These are phyloP conservation scores for Nyctanthes arbortristis DNA, from an alignment of 257 asterid species.

Conservation along the genomic window DNA sequence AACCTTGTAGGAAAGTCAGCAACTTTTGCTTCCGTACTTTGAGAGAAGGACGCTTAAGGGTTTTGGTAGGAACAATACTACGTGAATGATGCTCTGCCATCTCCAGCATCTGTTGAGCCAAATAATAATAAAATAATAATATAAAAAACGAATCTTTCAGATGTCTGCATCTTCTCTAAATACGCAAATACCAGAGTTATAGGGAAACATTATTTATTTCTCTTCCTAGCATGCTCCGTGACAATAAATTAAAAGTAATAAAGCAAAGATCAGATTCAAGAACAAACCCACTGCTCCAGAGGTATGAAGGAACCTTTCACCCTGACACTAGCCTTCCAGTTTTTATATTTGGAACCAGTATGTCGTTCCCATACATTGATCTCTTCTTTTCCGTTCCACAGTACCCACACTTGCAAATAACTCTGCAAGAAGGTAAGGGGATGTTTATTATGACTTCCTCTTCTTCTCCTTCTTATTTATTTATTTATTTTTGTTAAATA, in stretches of 20 bases:
- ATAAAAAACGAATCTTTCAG: constrained; percentile 8
- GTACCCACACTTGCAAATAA: constrained; percentile 94
- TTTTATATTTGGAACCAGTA: constrained; percentile 78
- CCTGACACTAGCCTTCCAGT: constrained; percentile 91
- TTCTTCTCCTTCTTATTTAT: too few relatives aligned
- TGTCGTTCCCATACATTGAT: constrained; percentile 95
- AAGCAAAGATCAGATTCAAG: constrained; percentile 27
- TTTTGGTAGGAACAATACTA: constrained; percentile 64
- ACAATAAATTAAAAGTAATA: constrained; percentile 11
- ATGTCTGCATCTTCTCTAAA: constrained; percentile 17
- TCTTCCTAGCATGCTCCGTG: constrained; percentile 7
- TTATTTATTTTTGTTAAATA: too few relatives aligned
- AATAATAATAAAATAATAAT: too few relatives aligned
- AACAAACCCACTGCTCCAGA: constrained; percentile 96
- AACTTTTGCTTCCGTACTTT: constrained; percentile 87
- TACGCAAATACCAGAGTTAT: constrained; percentile 12
- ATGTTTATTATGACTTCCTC: too few relatives aligned
- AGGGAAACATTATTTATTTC: neutral
- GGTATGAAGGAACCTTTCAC: constrained; percentile 83
- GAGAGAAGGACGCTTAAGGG: constrained; percentile 80
- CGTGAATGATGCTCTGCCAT: constrained; percentile 84
- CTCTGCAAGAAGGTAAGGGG: constrained; percentile 50
- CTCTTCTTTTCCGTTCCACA: constrained; percentile 92
- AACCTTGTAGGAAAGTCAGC: constrained; percentile 85
- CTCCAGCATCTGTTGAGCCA: constrained; percentile 73